phyloP scores from a whole-genome alignment of 495 filamentous ascomycete species.

The Aspergillus sclerotioniger region DNA sequence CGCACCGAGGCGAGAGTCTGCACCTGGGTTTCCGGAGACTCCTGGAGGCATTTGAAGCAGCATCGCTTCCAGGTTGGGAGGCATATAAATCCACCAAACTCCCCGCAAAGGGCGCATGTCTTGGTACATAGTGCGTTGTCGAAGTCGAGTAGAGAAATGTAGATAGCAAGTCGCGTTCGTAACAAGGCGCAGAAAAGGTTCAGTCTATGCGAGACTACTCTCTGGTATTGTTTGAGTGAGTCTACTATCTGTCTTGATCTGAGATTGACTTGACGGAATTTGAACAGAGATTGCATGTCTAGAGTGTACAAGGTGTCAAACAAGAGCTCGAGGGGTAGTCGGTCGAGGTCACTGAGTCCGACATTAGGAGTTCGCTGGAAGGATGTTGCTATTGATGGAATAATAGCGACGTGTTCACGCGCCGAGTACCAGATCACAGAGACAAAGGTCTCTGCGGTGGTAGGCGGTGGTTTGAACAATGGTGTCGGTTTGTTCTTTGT shows the following conservation, averaged over 20 bases:
- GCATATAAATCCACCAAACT: slow-evolving; percentile 36
- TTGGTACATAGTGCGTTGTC: slow-evolving; percentile 35
- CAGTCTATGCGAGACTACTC: slow-evolving; percentile 32
- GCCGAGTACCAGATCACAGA: slow-evolving; percentile 37
- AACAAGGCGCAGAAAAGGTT: slow-evolving; percentile 40
- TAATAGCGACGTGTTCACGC: slow-evolving; percentile 18
- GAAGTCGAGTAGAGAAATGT: slow-evolving; percentile 33
- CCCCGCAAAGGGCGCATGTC: slow-evolving; percentile 30
- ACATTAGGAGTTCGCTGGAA: slow-evolving; percentile 26
- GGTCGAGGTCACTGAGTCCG: slow-evolving; percentile 32
- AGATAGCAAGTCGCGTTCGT: slow-evolving; percentile 33
- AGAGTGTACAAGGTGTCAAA: slow-evolving; percentile 30
- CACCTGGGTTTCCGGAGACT: slow-evolving; percentile 27
- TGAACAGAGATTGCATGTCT: slow-evolving; percentile 39
- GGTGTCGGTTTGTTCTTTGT: slow-evolving; percentile 26
- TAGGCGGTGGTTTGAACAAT: slow-evolving; percentile 32
- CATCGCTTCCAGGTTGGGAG: slow-evolving; percentile 35
- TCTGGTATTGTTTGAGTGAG: slow-evolving; percentile 34
- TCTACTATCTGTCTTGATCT: slow-evolving; percentile 33
- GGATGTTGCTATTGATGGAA: slow-evolving; percentile 29
- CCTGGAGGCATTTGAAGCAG: slow-evolving; percentile 34
- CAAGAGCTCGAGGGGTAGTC: slow-evolving; percentile 38
- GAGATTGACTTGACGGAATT: slow-evolving; percentile 38
- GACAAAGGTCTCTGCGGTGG: slow-evolving; percentile 32
- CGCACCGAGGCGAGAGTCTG: slow-evolving; percentile 29